These are phyloP conservation scores for Xerocomellus dryophilus DNA, from an alignment of 768 basidiomycete genomes.

Conservation along the genomic window DNA sequence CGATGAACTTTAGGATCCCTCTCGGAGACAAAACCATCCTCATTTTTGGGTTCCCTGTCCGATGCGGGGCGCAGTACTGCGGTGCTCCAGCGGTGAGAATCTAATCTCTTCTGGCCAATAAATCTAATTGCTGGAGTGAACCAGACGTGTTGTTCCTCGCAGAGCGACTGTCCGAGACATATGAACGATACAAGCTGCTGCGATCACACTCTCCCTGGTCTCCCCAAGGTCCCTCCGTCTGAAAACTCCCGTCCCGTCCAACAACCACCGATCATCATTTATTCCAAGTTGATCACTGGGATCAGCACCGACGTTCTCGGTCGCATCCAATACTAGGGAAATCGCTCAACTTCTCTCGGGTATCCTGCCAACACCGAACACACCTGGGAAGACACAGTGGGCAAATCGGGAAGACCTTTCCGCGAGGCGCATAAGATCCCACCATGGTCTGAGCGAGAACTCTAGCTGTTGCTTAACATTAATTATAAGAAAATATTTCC, in stretches of 20 bases:
- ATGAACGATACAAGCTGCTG: background rate
- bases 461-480: background rate
- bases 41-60: slow-evolving; percentile 15
- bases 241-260: background rate
- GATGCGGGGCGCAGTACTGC: slow-evolving; percentile 7
- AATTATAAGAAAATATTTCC: background rate
- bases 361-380: background rate
- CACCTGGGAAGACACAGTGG: background rate
- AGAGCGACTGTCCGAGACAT: background rate
- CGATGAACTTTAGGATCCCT: slow-evolving; percentile 23
- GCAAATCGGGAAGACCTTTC: background rate
- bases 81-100: slow-evolving; percentile 2
- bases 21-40: slow-evolving; percentile 19
- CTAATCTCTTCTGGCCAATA: background rate
- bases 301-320: background rate
- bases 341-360: no score
- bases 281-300: background rate
- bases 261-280: background rate
- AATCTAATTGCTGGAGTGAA: no score
- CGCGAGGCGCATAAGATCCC: background rate
- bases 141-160: background rate
- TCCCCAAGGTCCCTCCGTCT: background rate
- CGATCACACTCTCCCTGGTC: background rate
- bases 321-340: background rate
- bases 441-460: background rate